Evolutionary conservation across 148 eudicot species (phyloP).

Genomic region (Camellia japonica): DNA sequence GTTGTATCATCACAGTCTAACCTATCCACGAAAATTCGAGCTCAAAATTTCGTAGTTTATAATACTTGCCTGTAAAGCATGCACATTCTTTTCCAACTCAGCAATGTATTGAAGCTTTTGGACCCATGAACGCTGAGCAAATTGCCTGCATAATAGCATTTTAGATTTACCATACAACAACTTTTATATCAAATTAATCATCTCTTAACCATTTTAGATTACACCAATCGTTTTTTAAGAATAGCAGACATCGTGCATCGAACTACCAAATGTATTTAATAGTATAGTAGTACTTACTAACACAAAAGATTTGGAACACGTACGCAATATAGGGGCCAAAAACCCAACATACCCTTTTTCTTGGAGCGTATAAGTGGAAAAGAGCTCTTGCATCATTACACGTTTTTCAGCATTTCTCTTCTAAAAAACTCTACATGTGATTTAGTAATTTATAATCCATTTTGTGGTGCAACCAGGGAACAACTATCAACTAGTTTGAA

Average conservation of each 20-base stretch:
- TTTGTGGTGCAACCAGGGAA: too few species aligned
- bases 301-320: too few species aligned
- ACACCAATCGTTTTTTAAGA: background rate
- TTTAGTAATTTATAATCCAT: too few species aligned
- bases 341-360: too few species aligned
- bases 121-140: conserved; percentile 96
- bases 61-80: conserved; percentile 72
- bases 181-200: background rate
- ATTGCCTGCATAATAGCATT: conserved; percentile 62
- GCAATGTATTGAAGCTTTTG: conserved; percentile 96
- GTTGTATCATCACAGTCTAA: background rate
- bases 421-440: too few species aligned
- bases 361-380: too few species aligned
- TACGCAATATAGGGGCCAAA: too few species aligned
- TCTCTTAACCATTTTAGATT: background rate
- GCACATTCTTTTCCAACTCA: conserved; percentile 88
- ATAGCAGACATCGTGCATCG: background rate
- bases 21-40: background rate
- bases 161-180: background rate
- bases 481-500: too few species aligned
- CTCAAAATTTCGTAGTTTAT: background rate
- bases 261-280: background rate
- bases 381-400: too few species aligned
- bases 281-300: too few species aligned
- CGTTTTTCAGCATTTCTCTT: too few species aligned